A percentile compares a stretch with the other conserved stretches of the same genome.
Evolutionary conservation across 331 rosid species (phyloP).

Genomic region (Spiraea crenata): DNA sequence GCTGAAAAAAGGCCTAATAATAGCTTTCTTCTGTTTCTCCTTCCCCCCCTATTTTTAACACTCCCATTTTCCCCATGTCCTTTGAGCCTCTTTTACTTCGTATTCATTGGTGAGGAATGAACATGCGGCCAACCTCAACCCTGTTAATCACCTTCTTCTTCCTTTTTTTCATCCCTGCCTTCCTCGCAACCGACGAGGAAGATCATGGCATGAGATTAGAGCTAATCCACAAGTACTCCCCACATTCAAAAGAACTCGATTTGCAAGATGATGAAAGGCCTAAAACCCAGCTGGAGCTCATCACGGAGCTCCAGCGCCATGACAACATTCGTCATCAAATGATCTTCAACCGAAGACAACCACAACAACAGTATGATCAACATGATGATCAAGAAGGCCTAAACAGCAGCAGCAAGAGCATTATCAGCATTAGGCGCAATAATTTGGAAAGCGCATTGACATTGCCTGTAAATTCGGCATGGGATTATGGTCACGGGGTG

Average conservation of each 20-base stretch:
- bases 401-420: neutral
- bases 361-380: too few species aligned
- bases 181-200: neutral
- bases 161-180: conserved; percentile 5
- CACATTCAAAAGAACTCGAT: conserved; percentile 2
- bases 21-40: too few species aligned
- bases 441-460: conserved; percentile 11
- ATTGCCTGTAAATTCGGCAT: conserved; percentile 43
- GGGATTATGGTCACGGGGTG: conserved; percentile 48
- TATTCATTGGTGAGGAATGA: neutral
- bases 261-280: neutral
- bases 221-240: conserved; percentile 48
- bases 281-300: conserved; percentile 5
- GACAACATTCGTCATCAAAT: conserved; percentile 26
- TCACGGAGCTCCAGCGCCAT: conserved; percentile 31
- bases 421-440: conserved; percentile 17
- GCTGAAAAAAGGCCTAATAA: too few species aligned
- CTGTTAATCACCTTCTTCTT: conserved; percentile 26
- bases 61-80: neutral
- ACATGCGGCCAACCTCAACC: conserved; percentile 10
- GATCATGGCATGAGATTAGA: conserved; percentile 29
- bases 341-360: conserved; percentile 7
- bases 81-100: neutral
- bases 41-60: neutral
- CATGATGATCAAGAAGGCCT: neutral